Evolutionary conservation across 805 yeast species (phyloP), one percentile per base, ranked within the genome.

Genomic region (Pichia pseudocactophila): DNA sequence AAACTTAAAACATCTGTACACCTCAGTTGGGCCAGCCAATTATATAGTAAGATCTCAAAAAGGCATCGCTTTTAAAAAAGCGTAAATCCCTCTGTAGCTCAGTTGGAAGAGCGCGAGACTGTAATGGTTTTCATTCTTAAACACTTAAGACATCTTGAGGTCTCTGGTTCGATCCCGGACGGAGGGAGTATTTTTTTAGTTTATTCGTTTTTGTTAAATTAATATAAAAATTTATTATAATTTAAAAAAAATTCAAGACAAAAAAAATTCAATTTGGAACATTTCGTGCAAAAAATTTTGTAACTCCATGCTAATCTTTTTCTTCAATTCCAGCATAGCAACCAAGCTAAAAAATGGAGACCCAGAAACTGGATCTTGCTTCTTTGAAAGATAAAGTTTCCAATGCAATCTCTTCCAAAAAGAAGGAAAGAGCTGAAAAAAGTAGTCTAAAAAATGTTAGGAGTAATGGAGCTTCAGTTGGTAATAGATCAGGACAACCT

Each of bases 301-400:
- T 34, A n/a, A 31, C 19, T 34, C n/a, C n/a, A n/a, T n/a, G n/a
- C n/a, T n/a, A n/a, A 31, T 8, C 34, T 31, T 16, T 31, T 31
- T 16, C 13, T 31, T 31, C 34, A 31, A n/a, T n/a, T n/a, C n/a
- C n/a, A n/a, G n/a, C n/a, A n/a, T n/a, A n/a, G n/a, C n/a, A n/a
- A n/a, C n/a, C n/a, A n/a, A n/a, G n/a, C n/a, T n/a, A n/a, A 17
- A n/a, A 18, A 31, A 73, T 73, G 78, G 74, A 69, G 43, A 58
- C 66, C 32, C 55, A 69, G 9, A 65, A 62, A 45, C 58, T 74
- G 50, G 71, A 68, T 58, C 59, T 75, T 48, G 59, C 80, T 37
- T 75, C 84, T 20, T 65, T 82, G 57, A 81, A 71, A 60, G 85
- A 76, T 49, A 81, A 74, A 58, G 77, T 82, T 34, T 63, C 80